Evolutionary conservation across 108 stramenopile species (phyloP).

Genomic region (Cyclotella cryptica): DNA sequence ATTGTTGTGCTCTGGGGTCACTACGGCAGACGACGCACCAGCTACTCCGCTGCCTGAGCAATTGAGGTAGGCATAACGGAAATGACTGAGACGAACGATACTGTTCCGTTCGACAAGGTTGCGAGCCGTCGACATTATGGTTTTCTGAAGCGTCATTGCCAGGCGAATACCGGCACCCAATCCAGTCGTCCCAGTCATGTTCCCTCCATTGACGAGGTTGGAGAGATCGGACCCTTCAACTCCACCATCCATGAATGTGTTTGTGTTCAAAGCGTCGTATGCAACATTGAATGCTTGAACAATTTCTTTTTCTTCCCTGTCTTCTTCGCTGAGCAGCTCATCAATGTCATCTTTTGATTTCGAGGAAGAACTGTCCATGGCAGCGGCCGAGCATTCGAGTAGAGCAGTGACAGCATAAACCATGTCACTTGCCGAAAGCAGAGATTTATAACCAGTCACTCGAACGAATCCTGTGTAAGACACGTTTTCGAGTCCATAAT

Average conservation of each 20-base stretch:
- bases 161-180: constrained; percentile 81
- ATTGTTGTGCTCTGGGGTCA: constrained; percentile 40
- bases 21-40: constrained; percentile 30
- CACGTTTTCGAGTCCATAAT: constrained; percentile 81
- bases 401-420: constrained; percentile 87
- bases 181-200: constrained; percentile 69
- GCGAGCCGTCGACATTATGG: constrained; percentile 73
- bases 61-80: constrained; percentile 87
- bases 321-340: constrained; percentile 36
- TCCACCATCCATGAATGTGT: constrained; percentile 39
- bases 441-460: constrained; percentile 84
- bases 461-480: constrained; percentile 84
- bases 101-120: constrained; percentile 78
- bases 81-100: constrained; percentile 83
- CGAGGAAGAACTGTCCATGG: constrained; percentile 37
- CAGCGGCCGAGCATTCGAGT: constrained; percentile 68
- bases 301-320: constrained; percentile 54
- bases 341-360: constrained; percentile 22
- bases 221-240: constrained; percentile 67
- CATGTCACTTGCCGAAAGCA: constrained; percentile 85
- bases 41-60: constrained; percentile 60
- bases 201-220: constrained; percentile 84
- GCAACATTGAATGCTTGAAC: constrained; percentile 81
- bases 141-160: constrained; percentile 77
- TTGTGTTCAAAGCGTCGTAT: constrained; percentile 82